Evolutionary conservation across 1,284 basidiomycete species (phyloP).

Genomic region (Naganishia liquefaciens): DNA sequence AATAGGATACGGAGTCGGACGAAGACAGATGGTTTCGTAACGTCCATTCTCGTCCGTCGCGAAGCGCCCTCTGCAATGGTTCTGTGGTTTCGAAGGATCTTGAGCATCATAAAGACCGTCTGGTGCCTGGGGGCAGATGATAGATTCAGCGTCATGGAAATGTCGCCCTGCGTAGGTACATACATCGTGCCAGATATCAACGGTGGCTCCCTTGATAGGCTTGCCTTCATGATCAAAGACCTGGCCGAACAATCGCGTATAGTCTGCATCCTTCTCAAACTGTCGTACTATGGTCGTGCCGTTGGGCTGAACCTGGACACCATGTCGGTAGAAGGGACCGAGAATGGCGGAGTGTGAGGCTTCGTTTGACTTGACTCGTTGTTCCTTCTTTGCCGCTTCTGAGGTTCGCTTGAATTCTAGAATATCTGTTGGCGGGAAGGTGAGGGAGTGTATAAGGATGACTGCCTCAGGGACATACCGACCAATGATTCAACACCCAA

Average conservation of each 20-base stretch:
- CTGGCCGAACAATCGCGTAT: slow-evolving; percentile 44
- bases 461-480: slow-evolving; percentile 7
- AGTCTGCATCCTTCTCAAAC: slow-evolving; percentile 43
- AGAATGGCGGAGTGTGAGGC: slow-evolving; percentile 49
- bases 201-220: slow-evolving; percentile 46
- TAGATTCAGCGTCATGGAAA: not conserved
- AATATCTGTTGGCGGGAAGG: slow-evolving; percentile 35
- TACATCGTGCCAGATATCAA: slow-evolving; percentile 53
- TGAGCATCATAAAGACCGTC: slow-evolving; percentile 55
- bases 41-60: slow-evolving; percentile 47
- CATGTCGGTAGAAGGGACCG: slow-evolving; percentile 49
- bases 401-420: slow-evolving; percentile 21
- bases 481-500: slow-evolving; percentile 52
- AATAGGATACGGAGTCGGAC: slow-evolving; percentile 53
- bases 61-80: slow-evolving; percentile 48
- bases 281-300: slow-evolving; percentile 44
- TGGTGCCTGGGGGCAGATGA: slow-evolving; percentile 34
- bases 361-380: slow-evolving; percentile 24
- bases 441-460: not conserved
- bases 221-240: slow-evolving; percentile 47
- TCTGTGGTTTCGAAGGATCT: slow-evolving; percentile 49
- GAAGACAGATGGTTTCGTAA: slow-evolving; percentile 46
- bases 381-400: slow-evolving; percentile 26
- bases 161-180: not conserved
- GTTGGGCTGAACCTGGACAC: slow-evolving; percentile 46